Evolutionary conservation across 2,329 filamentous ascomycete species (phyloP).

Genomic region (Teratosphaeria epicoccoides): DNA sequence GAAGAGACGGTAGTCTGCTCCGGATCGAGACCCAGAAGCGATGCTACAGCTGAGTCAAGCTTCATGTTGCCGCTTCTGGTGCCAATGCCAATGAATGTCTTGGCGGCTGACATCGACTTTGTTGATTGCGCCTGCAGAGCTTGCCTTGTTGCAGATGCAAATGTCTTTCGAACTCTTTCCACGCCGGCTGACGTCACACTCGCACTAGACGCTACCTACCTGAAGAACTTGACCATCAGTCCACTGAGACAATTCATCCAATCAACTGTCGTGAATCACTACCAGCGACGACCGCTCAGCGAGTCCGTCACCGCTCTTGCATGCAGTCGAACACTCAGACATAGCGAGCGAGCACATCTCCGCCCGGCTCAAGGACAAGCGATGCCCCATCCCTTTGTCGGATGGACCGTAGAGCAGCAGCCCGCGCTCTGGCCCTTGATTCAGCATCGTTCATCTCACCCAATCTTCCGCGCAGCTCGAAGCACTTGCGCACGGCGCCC

Average conservation of each 20-base stretch:
- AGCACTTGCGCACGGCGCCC: neutral
- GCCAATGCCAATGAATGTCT: neutral
- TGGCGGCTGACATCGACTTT: neutral
- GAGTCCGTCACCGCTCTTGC: too few species aligned
- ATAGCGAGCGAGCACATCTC: too few species aligned
- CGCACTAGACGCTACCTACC: neutral
- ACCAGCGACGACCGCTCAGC: neutral
- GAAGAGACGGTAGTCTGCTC: conserved; percentile 45
- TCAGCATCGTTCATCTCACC: too few species aligned
- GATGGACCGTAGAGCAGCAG: neutral
- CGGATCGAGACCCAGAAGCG: conserved; percentile 50
- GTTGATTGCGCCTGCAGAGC: neutral
- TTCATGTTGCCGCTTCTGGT: conserved; percentile 28
- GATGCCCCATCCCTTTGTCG: neutral
- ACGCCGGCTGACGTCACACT: neutral
- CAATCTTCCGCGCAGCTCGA: neutral
- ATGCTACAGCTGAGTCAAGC: conserved; percentile 53
- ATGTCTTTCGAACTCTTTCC: too few species aligned
- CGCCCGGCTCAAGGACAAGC: neutral
- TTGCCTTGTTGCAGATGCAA: too few species aligned
- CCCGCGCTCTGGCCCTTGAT: too few species aligned
- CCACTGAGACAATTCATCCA: too few species aligned
- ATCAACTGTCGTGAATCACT: too few species aligned
- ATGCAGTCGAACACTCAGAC: too few species aligned
- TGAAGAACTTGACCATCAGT: too few species aligned